These are phyloP conservation scores for Podila epicladia DNA, from an alignment of 192 early-diverging fungal species.

Conservation along the genomic window DNA sequence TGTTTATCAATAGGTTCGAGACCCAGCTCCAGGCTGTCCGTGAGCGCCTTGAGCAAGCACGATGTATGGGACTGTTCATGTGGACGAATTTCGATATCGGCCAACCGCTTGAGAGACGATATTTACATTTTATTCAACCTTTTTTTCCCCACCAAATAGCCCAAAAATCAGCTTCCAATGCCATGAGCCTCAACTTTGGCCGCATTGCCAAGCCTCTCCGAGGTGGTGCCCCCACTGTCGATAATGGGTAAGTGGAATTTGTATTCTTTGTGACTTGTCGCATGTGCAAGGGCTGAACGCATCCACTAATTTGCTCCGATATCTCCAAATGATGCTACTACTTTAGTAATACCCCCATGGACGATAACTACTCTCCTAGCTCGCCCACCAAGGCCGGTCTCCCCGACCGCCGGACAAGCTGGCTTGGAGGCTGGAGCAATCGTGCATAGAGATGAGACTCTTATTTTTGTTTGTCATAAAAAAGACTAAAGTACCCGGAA, in stretches of 20 bases:
- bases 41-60: slow-evolving; percentile 84
- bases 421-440: slow-evolving; percentile 32
- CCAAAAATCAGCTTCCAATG: slow-evolving; percentile 48
- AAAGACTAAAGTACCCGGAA: no score
- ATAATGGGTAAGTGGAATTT: slow-evolving; percentile 13
- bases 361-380: slow-evolving; percentile 40
- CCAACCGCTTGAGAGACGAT: neutral
- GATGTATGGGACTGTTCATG: slow-evolving; percentile 54
- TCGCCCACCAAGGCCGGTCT: slow-evolving; percentile 39
- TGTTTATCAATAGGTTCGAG: slow-evolving; percentile 69
- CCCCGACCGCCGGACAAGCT: slow-evolving; percentile 43
- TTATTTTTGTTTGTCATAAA: slow-evolving; percentile 4
- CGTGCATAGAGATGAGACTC: slow-evolving; percentile 10
- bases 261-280: neutral
- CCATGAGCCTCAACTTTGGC: slow-evolving; percentile 64
- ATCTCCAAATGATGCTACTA: neutral
- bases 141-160: slow-evolving; percentile 15
- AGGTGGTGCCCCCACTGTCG: slow-evolving; percentile 64
- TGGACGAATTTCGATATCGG: no score
- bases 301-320: neutral
- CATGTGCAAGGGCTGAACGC: neutral
- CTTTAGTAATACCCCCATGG: slow-evolving; percentile 4
- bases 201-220: slow-evolving; percentile 93
- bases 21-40: slow-evolving; percentile 81
- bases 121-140: neutral